Evolutionary conservation across 768 basidiomycete genomes (phyloP), one percentile per base, ranked within the genome.

Genomic region (Mycena haematopus): DNA sequence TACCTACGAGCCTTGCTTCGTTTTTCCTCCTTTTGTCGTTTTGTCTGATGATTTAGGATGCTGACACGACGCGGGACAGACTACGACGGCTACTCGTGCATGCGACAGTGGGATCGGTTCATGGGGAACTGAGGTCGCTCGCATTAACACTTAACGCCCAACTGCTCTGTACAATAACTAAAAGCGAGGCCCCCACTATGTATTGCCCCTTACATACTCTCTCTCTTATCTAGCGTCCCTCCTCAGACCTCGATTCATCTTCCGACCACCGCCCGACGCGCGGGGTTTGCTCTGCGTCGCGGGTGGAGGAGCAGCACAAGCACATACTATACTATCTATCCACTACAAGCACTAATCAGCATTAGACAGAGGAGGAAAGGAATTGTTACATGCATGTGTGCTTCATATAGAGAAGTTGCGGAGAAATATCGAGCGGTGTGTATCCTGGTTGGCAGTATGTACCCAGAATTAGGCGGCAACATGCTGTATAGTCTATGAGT

Each of bases 61-160:
- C 45, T 58, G 53, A 51, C 58, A 8, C 45, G 50, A 50, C 29
- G 47, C 58, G 53, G 10, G 49, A 0, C 61, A 86, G 85, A 86
- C 68, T 84, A 85, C 68, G 79, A 85, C 65, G 80, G 80, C 6
- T 85, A 85, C 68, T 86, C 84, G 63, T 86, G 85, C 69, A 78
- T 84, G 79, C 74, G 68, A 57, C 80, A 80, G 71, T 86, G 85
- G 84, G 84, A 85, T 59, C 19, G 17, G 52, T 67, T 67, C 17
- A 57, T 54, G n/a, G 62, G 65, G 24, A 54, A 54, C 40, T 53
- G 52, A 53, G 52, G 29, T 11, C 15, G 3, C 27, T 50, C 15
- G 11, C 46, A 11, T 10, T 24, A n/a, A n/a, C 19, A 19, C 27
- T 8, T 24, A n/a, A 31, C 19, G 29, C 27, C 19, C 7, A 29